These are phyloP conservation scores for Leishmania guyanensis DNA, from an alignment of 208 protist species.

Conservation along the genomic window DNA sequence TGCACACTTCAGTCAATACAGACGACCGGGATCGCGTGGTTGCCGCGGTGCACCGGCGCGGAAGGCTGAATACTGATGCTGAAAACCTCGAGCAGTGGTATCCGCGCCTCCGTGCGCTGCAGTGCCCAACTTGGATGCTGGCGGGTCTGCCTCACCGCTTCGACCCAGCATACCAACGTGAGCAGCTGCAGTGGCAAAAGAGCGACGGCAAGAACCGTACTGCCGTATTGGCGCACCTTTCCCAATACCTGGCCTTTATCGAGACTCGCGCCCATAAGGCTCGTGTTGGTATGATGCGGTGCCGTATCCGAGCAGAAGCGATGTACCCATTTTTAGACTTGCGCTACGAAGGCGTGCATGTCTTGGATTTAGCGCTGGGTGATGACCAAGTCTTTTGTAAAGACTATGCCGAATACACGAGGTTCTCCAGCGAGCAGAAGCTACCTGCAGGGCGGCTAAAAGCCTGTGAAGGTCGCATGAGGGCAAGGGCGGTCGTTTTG, in stretches of 20 bases:
- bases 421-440: constrained; percentile 9
- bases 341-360: constrained; percentile 48
- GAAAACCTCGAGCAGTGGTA: constrained; percentile 30
- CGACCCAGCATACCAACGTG: constrained; percentile 19
- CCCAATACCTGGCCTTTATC: constrained; percentile 43
- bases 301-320: constrained; percentile 41
- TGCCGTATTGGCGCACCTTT: neutral
- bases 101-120: constrained; percentile 15
- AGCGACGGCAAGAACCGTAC: constrained; percentile 1
- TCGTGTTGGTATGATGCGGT: constrained; percentile 29
- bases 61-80: constrained; percentile 33
- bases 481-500: constrained; percentile 15
- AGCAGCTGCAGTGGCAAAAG: constrained; percentile 22
- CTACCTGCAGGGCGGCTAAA: constrained; percentile 11
- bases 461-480: constrained; percentile 23
- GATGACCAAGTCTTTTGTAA: constrained; percentile 37
- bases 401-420: constrained; percentile 25
- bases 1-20: constrained; percentile 5
- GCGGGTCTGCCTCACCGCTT: constrained; percentile 24
- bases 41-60: constrained; percentile 33
- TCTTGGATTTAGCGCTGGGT: constrained; percentile 42
- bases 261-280: constrained; percentile 44
- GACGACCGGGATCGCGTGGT: constrained; percentile 34
- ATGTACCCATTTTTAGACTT: constrained; percentile 49
- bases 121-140: constrained; percentile 10